Evolutionary conservation across 1,284 basidiomycete genomes (phyloP), one percentile per base, ranked within the genome.

Genomic region (Sporisorium reilianum): DNA sequence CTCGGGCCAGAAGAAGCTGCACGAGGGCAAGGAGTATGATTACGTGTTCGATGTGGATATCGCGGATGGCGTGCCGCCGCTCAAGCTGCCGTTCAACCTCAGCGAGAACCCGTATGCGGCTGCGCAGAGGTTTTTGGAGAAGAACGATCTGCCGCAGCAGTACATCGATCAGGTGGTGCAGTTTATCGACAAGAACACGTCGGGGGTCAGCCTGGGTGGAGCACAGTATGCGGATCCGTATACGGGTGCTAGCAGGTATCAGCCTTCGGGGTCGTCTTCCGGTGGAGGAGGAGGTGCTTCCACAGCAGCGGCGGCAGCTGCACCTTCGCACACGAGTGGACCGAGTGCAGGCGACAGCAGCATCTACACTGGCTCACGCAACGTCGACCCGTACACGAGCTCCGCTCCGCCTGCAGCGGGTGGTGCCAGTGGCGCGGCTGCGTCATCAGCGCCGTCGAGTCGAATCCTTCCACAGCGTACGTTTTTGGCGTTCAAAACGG

Each of bases 11-110:
- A 97, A 94, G 85, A 93, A 96, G 85, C 88, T 96, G 6, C 92
- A 92, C 84, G 78, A 86, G 40, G 97, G 97, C 30, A 91, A 91
- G 83, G 96, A 98, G 86, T 99, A 95, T 82, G 97, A 99, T 86
- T 96, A 97, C 80, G 96, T 99, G 9, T 99, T 99, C 80, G 95
- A 98, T 80, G 95, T 99, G 20, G 96, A 98, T 81, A 92, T 98
- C 28, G 89, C 93, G 73, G 96, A 98, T 74, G 96, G 94, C 8
- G 90, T 90, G 23, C 95, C 96, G 7, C 91, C 95, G 7, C 88
- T 99, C 72, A 98, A 98, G 83, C 88, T 99, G 32, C 95, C 96
- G 0, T 99, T 93, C 86, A 98, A 98, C 49, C 64, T 79, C 25
- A 75, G 55, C 48, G 96, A 99, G 76, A 98, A 98, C 84, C 92